Conservation (phyloP, 1,139 yeast genomes). For the Pichia sp. region DNA sequence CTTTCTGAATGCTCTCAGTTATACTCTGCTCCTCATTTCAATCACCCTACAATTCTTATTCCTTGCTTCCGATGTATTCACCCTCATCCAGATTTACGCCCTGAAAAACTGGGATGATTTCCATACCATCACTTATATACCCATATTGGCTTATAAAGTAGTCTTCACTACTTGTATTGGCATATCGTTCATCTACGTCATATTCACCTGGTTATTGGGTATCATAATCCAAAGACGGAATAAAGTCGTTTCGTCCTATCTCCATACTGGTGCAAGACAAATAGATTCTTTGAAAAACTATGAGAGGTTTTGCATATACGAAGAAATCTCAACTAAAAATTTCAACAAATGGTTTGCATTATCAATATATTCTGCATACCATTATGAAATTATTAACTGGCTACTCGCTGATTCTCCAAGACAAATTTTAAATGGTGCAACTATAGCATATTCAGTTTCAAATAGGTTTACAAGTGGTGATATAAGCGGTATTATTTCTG, state of each 20-base stretch:
- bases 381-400: conserved; percentile 59
- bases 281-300: conserved; percentile 53
- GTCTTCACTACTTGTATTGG: conserved; percentile 79
- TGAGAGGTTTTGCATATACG: conserved; percentile 65
- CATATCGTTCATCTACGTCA: conserved; percentile 54
- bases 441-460: conserved; percentile 45
- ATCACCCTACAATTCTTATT: conserved; percentile 51
- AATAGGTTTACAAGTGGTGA: conserved; percentile 32
- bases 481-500: conserved; percentile 47
- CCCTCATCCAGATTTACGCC: conserved; percentile 69
- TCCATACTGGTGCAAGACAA: conserved; percentile 57
- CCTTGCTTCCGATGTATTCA: conserved; percentile 69
- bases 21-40: conserved; percentile 44
- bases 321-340: conserved; percentile 59
- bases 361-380: conserved; percentile 41
- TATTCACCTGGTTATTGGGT: conserved; percentile 58
- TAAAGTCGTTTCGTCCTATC: conserved; percentile 65
- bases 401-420: conserved; percentile 82
- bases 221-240: conserved; percentile 49
- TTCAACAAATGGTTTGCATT: conserved; percentile 64
- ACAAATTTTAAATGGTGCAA: conserved; percentile 74
- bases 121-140: conserved; percentile 48
- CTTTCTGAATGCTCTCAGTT: conserved; percentile 48
- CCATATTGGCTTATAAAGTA: conserved; percentile 66
- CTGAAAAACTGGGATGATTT: conserved; percentile 65